These are phyloP conservation scores for Sordariomycetes sp. DNA, from an alignment of 2,329 filamentous ascomycete species.

Conservation along the genomic window DNA sequence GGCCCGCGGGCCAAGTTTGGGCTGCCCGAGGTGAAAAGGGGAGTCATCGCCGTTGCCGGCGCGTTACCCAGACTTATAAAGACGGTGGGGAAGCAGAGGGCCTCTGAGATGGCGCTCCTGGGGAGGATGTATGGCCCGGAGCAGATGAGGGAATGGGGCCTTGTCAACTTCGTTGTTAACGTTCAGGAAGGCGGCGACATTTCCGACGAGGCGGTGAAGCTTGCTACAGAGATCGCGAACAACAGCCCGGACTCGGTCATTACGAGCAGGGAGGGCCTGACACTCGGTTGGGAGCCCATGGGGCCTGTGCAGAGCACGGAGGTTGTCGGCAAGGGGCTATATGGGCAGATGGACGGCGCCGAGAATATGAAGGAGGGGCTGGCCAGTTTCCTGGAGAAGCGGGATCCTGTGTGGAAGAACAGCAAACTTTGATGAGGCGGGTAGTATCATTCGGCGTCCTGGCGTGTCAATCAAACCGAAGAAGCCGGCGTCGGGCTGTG, in stretches of 20 bases:
- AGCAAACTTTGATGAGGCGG: constrained; percentile 39
- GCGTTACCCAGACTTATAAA: constrained; percentile 56
- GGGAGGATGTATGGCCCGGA: constrained; percentile 48
- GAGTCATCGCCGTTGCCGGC: constrained; percentile 61
- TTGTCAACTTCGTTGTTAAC: constrained; percentile 56
- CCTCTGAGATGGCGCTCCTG: constrained; percentile 60
- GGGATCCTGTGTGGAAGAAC: constrained; percentile 55
- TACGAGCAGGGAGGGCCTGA: constrained; percentile 60
- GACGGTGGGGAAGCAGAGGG: constrained; percentile 57
- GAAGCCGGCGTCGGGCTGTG: too few relatives aligned
- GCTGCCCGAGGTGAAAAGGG: constrained; percentile 61
- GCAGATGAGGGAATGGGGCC: constrained; percentile 53
- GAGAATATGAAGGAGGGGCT: constrained; percentile 70
- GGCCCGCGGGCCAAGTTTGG: constrained; percentile 46
- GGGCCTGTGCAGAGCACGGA: constrained; percentile 53
- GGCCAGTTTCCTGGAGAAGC: constrained; percentile 65
- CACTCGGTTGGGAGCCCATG: constrained; percentile 61
- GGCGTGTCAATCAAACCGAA: too few relatives aligned
- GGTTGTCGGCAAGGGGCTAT: constrained; percentile 46
- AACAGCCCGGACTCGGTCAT: constrained; percentile 70
- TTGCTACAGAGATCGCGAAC: constrained; percentile 49
- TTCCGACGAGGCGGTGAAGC: constrained; percentile 45
- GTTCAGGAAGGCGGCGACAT: constrained; percentile 25
- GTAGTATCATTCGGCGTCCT: too few relatives aligned
- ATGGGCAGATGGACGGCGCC: constrained; percentile 46